Evolutionary conservation across 345 rosid species (phyloP), one percentile per base, ranked within the genome.

Genomic region (Hibiscus mutabilis): DNA sequence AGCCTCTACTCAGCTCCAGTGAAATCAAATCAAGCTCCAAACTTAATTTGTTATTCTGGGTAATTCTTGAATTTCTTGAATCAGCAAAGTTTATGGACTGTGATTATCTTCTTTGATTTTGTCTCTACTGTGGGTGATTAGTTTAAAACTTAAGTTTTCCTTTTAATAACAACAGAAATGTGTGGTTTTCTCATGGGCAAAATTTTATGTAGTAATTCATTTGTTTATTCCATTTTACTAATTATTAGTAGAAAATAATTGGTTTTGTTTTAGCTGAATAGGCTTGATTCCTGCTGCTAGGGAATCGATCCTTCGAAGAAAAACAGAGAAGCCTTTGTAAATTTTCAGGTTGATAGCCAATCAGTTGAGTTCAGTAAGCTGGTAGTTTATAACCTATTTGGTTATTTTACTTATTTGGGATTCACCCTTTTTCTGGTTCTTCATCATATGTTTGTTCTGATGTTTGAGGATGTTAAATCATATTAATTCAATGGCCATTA

Each of bases 11-110:
- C 24, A 55, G 18, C 68, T 2, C 18, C 42, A 13, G 12, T 21
- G 31, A 64, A 64, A 64, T 42, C 69, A 65, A 44, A 65, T 65
- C 55, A 44, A 65, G 69, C 55, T 65, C 56, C 56, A 15, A 66
- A 44, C 13, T 46, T 65, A 6, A 8, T 29, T 49, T 69, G 35
- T 52, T 53, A 18, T 31, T 69, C 63, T 35, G 49, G 73, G 63
- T 21, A 56, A 35, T 56, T 56, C 33, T 69, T 53, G 51, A 56
- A 22, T 56, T 21, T 4, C 60, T 21, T 22, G 64, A 69, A 14
- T 66, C 70, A 24, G 22, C 56, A 24, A 66, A 66, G 18, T 15
- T 66, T 46, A 5, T 47, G 1, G 37, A 66, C 70, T 46, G 16
- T 15, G 37, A 24, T 66, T 14, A 15, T 44, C 19, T 65, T 65